Evolutionary conservation across 139 green algal genomes (phyloP), one percentile per base, ranked within the genome.

Genomic region (Dunaliella primolecta): DNA sequence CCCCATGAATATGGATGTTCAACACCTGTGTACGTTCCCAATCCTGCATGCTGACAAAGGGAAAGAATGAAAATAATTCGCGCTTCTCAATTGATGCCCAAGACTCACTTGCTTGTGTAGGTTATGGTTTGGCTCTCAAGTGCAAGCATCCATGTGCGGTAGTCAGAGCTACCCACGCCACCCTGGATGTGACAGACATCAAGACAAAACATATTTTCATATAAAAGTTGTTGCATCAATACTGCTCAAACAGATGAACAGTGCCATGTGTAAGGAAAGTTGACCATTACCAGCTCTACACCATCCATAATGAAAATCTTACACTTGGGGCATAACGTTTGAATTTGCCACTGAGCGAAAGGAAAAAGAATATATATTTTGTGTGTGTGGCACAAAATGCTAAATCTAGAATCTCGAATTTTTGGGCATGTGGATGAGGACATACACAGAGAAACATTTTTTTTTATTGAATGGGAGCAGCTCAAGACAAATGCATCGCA

Each of bases 101-200:
- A n/a, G n/a, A 15, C 46, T 15, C 15, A 64, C 46, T 15, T 64
- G 46, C 46, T 64, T 7, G 46, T 64, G 46, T 64, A 64, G 7
- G 15, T 64, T 25, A 64, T 15, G 15, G 46, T 64, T 15, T 7
- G 7, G 46, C 15, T 64, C 46, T 64, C 11, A 94, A 57, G 81
- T 35, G 77, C 32, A 38, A 75, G 64, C n/a, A 35, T 1, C 57
- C 46, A 64, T 21, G 57, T 2, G 7, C 34, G 30, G 64, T 77
- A 25, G 78, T 89, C 74, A 91, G 93, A 96, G 36, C 83, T 90
- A 23, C 91, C 85, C 24, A 96, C 84, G 0, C 74, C 57, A 1
- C 89, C 89, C 32, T 90, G 86, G 7, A 87, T 72, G 20, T 86
- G 15, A 64, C 46, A 25, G 7, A 64, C 7, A 64, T 7, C 46